Evolutionary conservation across 176 grass and related monocot species (phyloP), one percentile per base, ranked within the genome.

Genomic region (Tuctoria greenei): DNA sequence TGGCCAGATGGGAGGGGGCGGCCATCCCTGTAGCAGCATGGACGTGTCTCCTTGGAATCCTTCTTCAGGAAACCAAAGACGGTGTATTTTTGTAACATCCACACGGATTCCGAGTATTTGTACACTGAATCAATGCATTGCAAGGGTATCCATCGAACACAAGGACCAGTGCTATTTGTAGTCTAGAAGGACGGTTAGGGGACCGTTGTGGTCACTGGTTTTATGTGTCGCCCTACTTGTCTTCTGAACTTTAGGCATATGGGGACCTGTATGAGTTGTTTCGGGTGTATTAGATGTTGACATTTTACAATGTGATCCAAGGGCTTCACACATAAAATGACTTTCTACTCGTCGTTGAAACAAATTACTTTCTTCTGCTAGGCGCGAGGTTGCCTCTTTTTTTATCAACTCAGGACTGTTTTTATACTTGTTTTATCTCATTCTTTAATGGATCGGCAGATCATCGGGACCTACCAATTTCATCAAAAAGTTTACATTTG

Each of bases 21-120:
- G 2, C 39, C 52, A 10, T 52, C 17, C 26, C 49, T 26, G 36
- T 24, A 4, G 37, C 7, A 15, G 45, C 45, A 13, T 47, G 4
- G 45, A 56, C 43, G 75, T 24, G 10, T 44, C 73, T 79, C 69
- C 69, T 71, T 75, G 70, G 27, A 84, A 58, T 41, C 46, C 84
- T 76, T 84, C 81, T 80, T 84, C 57, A 51, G 86, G 81, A 88
- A 88, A 88, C 76, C 21, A 71, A 74, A 36, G 86, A 76, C 71
- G 31, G 52, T 41, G 65, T 71, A 41, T 84, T 75, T 88, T 80
- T 80, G 86, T 79, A 64, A 55, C 80, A 4, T 36, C 36, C 27
- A 70, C 45, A 63, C 26, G 69, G 49, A 67, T 83, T 87, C 23
- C 45, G 17, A 16, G 68, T 52, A 58, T 72, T 9, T 78, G 38